Base-by-base conservation (phyloP, 176 grass and related monocot genomes). In the Oropetium thomaeum region DNA sequence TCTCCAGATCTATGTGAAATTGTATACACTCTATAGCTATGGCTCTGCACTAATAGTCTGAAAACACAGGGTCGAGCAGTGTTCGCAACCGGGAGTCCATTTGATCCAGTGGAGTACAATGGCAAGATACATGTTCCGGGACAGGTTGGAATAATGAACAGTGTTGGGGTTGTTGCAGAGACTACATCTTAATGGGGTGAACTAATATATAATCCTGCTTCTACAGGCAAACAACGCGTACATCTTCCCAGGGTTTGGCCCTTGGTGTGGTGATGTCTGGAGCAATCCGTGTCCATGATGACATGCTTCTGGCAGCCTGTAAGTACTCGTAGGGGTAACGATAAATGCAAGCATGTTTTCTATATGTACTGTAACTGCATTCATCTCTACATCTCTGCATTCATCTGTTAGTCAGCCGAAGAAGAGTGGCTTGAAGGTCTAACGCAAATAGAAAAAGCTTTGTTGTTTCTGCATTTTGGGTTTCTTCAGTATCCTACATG, bases 71-170 rank as follows among this genome's bases (percentile, higher is more conserved):
- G 95, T 38, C 87, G 81, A 70, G 95, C 84, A 43, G 90, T 98
- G 82, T 98, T 88, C 88, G 90, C 95, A 68, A 89, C 86, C 53
- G 95, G 95, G 59, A 98, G 95, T 64, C 95, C 95, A 71, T 98
- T 98, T 69, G 91, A 94, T 76, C 89, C 95, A 70, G 83, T 98
- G 65, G 91, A 92, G 77, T 90, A 92, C 64, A 73, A 94, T 76
- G 95, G 89, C 76, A 98, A 90, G 82, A 81, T 78, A 83, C 49
- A 88, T 72, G 76, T 94, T 41, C 84, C 95, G 39, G 95, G 91
- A 64, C 95, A 94, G 89, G 91, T 97, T 74, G 78, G 40, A 62
- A 81, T 40, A 72, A 53, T 62, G 40, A 55, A 53, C 52, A 4
- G 28, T 74, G 25, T 28, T 69, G 26, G 39, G 27, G 28, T 60